These are phyloP conservation scores for Mycena filopes DNA, from an alignment of 768 basidiomycete genomes.

Conservation along the genomic window DNA sequence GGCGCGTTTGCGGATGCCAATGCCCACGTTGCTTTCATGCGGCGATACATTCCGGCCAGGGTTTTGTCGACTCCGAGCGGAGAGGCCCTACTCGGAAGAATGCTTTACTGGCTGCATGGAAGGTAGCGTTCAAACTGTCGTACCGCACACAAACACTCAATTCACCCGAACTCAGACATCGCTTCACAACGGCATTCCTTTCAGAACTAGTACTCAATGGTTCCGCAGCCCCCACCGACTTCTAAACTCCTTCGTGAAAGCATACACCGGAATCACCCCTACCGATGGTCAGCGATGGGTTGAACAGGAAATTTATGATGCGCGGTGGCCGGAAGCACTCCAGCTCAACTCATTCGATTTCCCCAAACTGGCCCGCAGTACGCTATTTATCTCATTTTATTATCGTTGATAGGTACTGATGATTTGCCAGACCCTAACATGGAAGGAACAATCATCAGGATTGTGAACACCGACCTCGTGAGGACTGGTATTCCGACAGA, in stretches of 20 bases:
- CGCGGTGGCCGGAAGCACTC: neutral
- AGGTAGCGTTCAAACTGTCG: neutral
- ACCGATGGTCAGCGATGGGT: constrained; percentile 1
- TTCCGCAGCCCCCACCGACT: neutral
- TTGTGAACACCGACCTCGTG: neutral
- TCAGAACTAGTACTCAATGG: neutral
- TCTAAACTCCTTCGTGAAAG: neutral
- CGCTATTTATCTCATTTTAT: neutral
- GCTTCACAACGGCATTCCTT: neutral
- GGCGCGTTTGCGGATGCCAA: neutral
- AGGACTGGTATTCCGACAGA: neutral
- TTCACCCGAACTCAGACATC: neutral
- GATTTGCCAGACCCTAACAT: neutral
- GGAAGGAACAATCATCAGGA: neutral
- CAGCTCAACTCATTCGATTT: neutral
- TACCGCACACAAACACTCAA: neutral
- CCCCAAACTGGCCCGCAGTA: neutral
- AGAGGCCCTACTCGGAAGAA: neutral
- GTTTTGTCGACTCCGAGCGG: neutral
- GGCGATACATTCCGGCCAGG: neutral
- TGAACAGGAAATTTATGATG: neutral
- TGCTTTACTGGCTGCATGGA: neutral
- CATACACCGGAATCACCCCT: neutral
- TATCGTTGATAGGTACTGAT: neutral
- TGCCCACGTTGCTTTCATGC: neutral